Evolutionary conservation across 2,329 filamentous ascomycete species (phyloP), one percentile per base, ranked within the genome.

Genomic region (Drechslerella coelobrocha): DNA sequence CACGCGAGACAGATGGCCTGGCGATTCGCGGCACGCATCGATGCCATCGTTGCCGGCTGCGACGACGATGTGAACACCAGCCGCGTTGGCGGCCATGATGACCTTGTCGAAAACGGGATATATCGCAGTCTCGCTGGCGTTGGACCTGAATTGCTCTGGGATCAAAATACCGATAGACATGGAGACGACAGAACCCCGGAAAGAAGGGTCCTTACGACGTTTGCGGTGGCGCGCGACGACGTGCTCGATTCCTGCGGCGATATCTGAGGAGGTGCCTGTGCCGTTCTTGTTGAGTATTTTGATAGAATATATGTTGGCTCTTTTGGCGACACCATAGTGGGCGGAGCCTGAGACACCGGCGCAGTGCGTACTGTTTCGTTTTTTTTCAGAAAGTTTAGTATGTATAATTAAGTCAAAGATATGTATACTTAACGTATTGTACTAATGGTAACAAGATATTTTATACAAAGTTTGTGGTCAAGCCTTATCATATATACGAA

Each of bases 151-250:
- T n/a, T n/a, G n/a, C n/a, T n/a, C n/a, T n/a, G n/a, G n/a, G n/a
- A n/a, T n/a, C n/a, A n/a, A n/a, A 1, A 82, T 81, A 7, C 84
- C 84, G 1, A 87, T 80, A 19, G 83, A 85, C 82, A 87, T 83
- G 78, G 81, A 84, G 66, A 85, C 80, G 17, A 86, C 83, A 2
- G 83, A 73, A 72, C 60, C 75, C 12, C 47, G 63, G 55, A 75
- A 75, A 24, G 34, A 12, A 10, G 77, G 76, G 17, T 82, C 79
- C 3, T 78, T 74, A 65, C 78, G 78, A 73, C 81, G 77, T 59
- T 78, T 74, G 37, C 81, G 78, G 77, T 84, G 82, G 54, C 79
- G 77, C 53, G 78, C 71, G 14, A 80, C 77, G 34, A 79, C 79
- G 76, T 78, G 86, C 59, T 79, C 78, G 26, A 79, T 78, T 23